A percentile compares a stretch with the other conserved stretches of the same genome.
These are phyloP conservation scores for Solanum chaucha DNA, from an alignment of 257 asterid genomes.

Conservation along the genomic window DNA sequence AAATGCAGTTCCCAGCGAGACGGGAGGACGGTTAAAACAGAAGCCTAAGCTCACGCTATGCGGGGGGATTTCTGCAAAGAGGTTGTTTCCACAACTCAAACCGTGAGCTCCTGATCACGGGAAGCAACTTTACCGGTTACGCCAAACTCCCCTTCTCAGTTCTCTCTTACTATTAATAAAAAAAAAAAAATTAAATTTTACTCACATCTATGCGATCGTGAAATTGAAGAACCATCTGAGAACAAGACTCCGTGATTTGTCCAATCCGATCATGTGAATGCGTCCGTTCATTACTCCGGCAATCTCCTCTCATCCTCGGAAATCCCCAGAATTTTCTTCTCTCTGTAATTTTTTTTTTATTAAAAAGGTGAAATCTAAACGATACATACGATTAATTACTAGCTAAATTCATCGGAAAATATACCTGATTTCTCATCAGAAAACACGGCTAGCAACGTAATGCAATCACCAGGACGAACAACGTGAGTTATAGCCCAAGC, in stretches of 20 bases:
- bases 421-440: slow-evolving; percentile 26
- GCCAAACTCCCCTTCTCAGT: background rate
- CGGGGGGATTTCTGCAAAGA: background rate
- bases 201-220: slow-evolving; percentile 50
- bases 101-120: background rate
- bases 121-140: background rate
- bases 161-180: background rate
- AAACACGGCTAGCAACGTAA: slow-evolving; percentile 60
- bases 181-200: background rate
- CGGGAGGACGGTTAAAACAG: background rate
- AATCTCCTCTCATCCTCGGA: slow-evolving; percentile 42
- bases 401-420: background rate
- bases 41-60: background rate
- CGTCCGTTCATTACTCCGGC: slow-evolving; percentile 22
- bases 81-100: background rate
- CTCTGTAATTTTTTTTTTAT: slow-evolving; percentile 4
- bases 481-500: slow-evolving; percentile 86
- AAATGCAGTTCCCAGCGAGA: background rate
- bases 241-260: slow-evolving; percentile 68
- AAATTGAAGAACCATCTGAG: slow-evolving; percentile 81
- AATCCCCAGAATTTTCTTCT: slow-evolving; percentile 60
- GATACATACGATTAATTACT: background rate
- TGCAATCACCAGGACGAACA: slow-evolving; percentile 58
- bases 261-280: slow-evolving; percentile 44
- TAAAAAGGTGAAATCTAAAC: background rate